phyloP scores from a whole-genome alignment of 169 alveolate genomes.

The Eimeria acervulina region DNA sequence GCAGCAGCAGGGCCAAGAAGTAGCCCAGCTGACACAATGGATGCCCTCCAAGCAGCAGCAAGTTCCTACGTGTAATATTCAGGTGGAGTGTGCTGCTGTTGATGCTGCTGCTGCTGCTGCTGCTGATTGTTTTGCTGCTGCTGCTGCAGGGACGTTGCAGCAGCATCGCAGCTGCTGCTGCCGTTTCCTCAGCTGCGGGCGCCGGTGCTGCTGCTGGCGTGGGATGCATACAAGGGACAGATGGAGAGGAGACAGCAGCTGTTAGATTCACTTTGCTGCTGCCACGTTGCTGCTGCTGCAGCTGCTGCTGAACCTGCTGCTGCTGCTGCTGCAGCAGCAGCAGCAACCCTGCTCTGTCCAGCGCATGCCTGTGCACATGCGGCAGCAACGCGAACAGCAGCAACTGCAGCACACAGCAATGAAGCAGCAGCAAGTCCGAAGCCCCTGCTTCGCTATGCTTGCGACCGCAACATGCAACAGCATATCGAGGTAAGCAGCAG shows the following conservation, averaged over 20 bases:
- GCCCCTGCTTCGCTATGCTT: slow-evolving; percentile 27
- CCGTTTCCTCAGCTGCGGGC: slow-evolving; percentile 82
- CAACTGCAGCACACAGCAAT: not conserved
- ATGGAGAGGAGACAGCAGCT: slow-evolving; percentile 82
- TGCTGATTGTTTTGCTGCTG: not conserved
- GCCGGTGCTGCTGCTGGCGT: slow-evolving; percentile 76
- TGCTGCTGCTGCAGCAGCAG: slow-evolving; percentile 34
- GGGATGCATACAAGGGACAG: slow-evolving; percentile 73
- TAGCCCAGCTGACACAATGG: slow-evolving; percentile 23
- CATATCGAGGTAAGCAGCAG: slow-evolving; percentile 48
- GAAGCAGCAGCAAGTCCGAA: slow-evolving; percentile 15
- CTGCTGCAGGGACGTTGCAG: slow-evolving; percentile 52
- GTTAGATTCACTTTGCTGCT: slow-evolving; percentile 83
- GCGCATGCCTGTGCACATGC: slow-evolving; percentile 23
- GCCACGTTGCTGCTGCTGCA: slow-evolving; percentile 26
- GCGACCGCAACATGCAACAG: slow-evolving; percentile 29
- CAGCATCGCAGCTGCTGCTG: slow-evolving; percentile 78
- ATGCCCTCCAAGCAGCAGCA: too few relatives aligned
- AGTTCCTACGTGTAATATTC: too few relatives aligned
- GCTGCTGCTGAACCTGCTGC: not conserved
- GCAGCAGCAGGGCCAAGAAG: not conserved
- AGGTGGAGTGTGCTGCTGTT: too few relatives aligned
- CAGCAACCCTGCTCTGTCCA: not conserved
- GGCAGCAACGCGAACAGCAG: too few relatives aligned
- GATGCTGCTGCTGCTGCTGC: not conserved